Evolutionary conservation across 139 green algal genomes (phyloP), one percentile per base, ranked within the genome.

Genomic region (Tetradesmus lagerheimii): DNA sequence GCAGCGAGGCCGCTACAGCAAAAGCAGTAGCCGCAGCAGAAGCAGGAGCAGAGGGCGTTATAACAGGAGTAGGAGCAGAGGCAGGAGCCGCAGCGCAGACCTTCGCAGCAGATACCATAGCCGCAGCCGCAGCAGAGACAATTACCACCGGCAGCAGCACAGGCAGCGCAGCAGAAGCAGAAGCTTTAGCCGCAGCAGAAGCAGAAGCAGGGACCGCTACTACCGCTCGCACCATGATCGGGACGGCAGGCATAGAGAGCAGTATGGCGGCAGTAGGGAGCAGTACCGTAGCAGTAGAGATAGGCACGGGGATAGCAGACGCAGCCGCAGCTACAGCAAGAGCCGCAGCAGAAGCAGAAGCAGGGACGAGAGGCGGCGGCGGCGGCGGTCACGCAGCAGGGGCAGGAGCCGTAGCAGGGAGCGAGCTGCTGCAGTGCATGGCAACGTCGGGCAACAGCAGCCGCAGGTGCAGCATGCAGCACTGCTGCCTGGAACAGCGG

Each of bases 61-160:
- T n/a, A 8, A 25, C 37, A 47, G 20, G 57, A 38, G 16, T 38
- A 82, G 5, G 27, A 62, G 37, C 43, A 62, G 80, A 20, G 31
- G 45, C n/a, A 62, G 81, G 27, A 75, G 81, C 34, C 74, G 81
- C 12, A 76, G 81, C 66, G 16, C 27, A 38, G 81, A 77, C 4
- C 29, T 50, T 8, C 37, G 53, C 41, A 66, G 79, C 81, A 77
- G 81, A n/a, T 86, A 50, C 29, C 53, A 53, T 3, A 85, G 80
- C 45, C 80, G 80, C 27, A 74, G 50, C 37, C 71, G 81, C 71
- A 25, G n/a, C 31, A 86, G 81, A 23, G 81, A 50, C 50, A 86
- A 57, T 31, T 14, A 86, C 35, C 35, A 45, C 34, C n/a, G n/a
- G 35, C 75, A 80, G 35, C 34, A 37, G 34, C 34, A n/a, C 11